Evolutionary conservation across 2,329 filamentous ascomycete genomes (phyloP).

Genomic region (Pyrenochaeta sp.): DNA sequence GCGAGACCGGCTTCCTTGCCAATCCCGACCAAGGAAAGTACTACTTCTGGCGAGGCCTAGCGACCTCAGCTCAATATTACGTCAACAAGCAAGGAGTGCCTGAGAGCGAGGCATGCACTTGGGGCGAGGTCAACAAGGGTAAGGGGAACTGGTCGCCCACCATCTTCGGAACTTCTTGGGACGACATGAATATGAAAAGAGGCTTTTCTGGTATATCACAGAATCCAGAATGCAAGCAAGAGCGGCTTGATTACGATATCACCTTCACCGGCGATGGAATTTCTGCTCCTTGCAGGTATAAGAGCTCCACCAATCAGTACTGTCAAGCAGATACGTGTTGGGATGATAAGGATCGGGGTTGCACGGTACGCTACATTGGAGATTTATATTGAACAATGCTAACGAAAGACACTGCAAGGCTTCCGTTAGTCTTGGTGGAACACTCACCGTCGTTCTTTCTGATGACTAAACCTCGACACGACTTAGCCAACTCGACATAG

Average conservation of each 20-base stretch:
- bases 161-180: constrained; percentile 83
- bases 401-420: constrained; percentile 24
- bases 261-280: constrained; percentile 74
- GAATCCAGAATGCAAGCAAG: constrained; percentile 76
- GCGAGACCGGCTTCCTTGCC: constrained; percentile 70
- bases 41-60: constrained; percentile 77
- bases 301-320: constrained; percentile 71
- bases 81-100: constrained; percentile 82
- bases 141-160: constrained; percentile 86
- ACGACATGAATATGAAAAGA: constrained; percentile 53
- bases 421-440: constrained; percentile 28
- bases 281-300: constrained; percentile 64
- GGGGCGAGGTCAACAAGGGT: constrained; percentile 69
- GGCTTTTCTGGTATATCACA: constrained; percentile 85
- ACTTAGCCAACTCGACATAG: background rate
- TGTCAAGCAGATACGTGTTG: constrained; percentile 58
- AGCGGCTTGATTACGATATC: constrained; percentile 79
- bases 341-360: constrained; percentile 65
- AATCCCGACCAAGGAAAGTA: constrained; percentile 77
- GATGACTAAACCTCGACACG: constrained; percentile 25
- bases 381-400: background rate
- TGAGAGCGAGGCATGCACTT: constrained; percentile 76
- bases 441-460: constrained; percentile 39
- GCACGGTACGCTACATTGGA: constrained; percentile 72
- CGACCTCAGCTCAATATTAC: constrained; percentile 95